Conservation (phyloP, 2,329 filamentous ascomycete genomes). For the Talaromyces islandicus region DNA sequence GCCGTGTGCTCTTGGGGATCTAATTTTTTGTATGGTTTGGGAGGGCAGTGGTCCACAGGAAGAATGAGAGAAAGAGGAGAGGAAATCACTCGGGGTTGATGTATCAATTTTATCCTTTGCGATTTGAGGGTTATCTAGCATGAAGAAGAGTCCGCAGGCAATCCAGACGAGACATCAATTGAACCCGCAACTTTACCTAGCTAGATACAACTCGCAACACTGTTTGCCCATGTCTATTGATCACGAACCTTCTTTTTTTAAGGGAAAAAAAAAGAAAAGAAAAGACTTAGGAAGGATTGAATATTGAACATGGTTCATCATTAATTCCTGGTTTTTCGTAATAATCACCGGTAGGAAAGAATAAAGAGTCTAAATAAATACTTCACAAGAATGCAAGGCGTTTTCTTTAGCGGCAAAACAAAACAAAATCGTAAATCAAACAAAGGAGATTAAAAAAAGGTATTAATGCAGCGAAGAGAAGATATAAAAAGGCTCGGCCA, state of each 20-base stretch:
- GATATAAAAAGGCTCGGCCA: neutral
- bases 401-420: neutral
- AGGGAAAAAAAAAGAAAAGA: too few species aligned
- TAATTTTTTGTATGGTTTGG: neutral
- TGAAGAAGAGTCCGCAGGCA: too few species aligned
- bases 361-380: neutral
- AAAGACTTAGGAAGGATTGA: neutral
- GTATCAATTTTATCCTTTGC: too few species aligned
- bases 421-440: neutral
- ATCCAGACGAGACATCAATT: too few species aligned
- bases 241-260: too few species aligned
- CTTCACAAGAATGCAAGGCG: constrained; percentile 3
- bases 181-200: too few species aligned
- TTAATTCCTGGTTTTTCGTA: neutral
- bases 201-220: too few species aligned
- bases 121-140: neutral
- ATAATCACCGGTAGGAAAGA: neutral
- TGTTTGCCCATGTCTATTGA: too few species aligned
- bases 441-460: neutral
- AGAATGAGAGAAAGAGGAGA: neutral
- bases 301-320: neutral
- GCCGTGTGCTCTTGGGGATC: neutral
- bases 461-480: constrained; percentile 3
- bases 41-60: neutral
- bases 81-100: too few species aligned